Evolutionary conservation across 805 yeast genomes (phyloP).

Genomic region (Hanseniaspora thailandica): DNA sequence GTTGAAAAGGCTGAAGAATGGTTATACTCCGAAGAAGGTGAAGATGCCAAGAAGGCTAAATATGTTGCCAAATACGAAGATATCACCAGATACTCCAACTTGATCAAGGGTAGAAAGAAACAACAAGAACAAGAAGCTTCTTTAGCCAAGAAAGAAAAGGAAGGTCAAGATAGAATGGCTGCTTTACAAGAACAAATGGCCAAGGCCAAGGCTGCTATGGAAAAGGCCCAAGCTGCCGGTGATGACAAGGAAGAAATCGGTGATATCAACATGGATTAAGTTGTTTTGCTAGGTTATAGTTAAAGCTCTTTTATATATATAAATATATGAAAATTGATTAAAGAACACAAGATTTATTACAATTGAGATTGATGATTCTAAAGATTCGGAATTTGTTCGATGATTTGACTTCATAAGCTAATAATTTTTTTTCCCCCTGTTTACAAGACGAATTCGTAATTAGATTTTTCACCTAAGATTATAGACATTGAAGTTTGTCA

Average conservation of each 20-base stretch:
- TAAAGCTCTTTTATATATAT: no score
- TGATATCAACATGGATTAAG: slow-evolving; percentile 32
- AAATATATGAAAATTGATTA: neutral
- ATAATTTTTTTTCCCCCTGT: no score
- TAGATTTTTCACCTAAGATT: neutral
- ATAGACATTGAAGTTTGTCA: no score
- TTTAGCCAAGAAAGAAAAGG: slow-evolving; percentile 74
- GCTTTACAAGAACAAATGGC: slow-evolving; percentile 66
- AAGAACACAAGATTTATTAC: neutral
- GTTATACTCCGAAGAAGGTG: slow-evolving; percentile 88
- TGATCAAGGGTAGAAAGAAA: slow-evolving; percentile 87
- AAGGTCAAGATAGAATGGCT: slow-evolving; percentile 75
- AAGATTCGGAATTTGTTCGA: no score
- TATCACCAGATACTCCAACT: slow-evolving; percentile 85
- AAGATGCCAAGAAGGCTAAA: slow-evolving; percentile 89
- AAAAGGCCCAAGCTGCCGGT: slow-evolving; percentile 23
- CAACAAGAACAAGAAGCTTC: slow-evolving; percentile 92
- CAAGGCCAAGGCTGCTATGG: slow-evolving; percentile 35
- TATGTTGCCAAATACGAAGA: slow-evolving; percentile 97
- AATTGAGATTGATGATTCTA: no score
- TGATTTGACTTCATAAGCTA: no score
- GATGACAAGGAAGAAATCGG: slow-evolving; percentile 30
- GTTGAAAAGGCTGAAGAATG: slow-evolving; percentile 88
- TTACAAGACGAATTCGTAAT: neutral
- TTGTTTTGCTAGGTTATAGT: slow-evolving; percentile 16